A percentile compares a stretch with the other conserved stretches of the same genome.
Evolutionary conservation across 2,329 filamentous ascomycete species (phyloP).

Genomic region (Cercospora sojina): DNA sequence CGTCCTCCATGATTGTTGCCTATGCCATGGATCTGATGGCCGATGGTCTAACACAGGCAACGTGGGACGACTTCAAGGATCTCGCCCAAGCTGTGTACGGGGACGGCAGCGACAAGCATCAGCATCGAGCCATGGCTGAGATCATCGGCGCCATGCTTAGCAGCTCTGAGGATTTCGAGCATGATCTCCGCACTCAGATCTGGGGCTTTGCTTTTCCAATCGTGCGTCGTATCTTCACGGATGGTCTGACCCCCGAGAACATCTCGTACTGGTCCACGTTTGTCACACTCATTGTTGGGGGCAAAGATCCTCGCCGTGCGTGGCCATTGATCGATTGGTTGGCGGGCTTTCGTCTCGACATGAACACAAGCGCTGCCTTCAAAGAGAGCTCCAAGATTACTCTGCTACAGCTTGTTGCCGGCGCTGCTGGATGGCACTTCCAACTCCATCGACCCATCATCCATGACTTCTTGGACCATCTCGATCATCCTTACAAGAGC

Average conservation of each 20-base stretch:
- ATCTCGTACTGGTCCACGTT: constrained; percentile 93
- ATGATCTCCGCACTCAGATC: constrained; percentile 69
- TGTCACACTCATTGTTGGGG: constrained; percentile 81
- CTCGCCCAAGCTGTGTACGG: constrained; percentile 75
- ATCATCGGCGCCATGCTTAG: constrained; percentile 83
- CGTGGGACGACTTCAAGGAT: constrained; percentile 83
- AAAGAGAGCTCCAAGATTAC: constrained; percentile 98
- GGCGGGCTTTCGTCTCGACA: constrained; percentile 82
- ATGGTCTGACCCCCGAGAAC: constrained; percentile 92
- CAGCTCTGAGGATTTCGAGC: constrained; percentile 74
- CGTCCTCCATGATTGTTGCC: constrained; percentile 80
- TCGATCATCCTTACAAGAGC: constrained; percentile 97
- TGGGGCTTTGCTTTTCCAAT: constrained; percentile 93
- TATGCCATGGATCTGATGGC: constrained; percentile 89
- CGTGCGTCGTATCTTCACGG: constrained; percentile 80
- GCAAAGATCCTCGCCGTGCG: constrained; percentile 82
- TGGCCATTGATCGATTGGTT: constrained; percentile 84
- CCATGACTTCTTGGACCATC: constrained; percentile 81
- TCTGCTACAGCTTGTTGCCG: constrained; percentile 81
- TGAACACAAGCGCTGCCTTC: constrained; percentile 94
- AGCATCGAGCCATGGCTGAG: constrained; percentile 92
- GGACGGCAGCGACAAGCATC: constrained; percentile 94
- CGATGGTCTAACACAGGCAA: constrained; percentile 71
- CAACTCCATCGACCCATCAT: constrained; percentile 83
- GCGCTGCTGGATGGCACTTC: constrained; percentile 94